Evolutionary conservation across 768 basidiomycete genomes (phyloP).

Genomic region (Punctularia strigosozonata): DNA sequence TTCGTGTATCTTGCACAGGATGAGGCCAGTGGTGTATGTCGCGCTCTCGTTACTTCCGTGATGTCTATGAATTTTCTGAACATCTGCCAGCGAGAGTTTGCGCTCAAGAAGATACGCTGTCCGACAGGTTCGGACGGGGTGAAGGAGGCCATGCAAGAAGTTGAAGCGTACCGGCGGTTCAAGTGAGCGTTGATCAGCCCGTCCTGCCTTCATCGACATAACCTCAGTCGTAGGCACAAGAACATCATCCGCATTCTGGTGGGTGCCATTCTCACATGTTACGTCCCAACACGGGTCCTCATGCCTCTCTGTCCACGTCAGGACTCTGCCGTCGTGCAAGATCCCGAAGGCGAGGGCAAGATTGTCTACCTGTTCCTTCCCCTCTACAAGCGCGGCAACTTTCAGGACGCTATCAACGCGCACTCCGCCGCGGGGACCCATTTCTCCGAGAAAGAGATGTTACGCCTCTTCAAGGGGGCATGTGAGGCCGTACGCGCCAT

Average conservation of each 20-base stretch:
- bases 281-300: constrained; percentile 2
- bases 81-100: constrained; percentile 66
- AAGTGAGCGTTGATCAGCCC: constrained; percentile 42
- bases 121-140: constrained; percentile 82
- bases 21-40: constrained; percentile 68
- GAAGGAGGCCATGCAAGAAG: constrained; percentile 79
- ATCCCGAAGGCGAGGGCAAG: constrained; percentile 86
- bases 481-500: constrained; percentile 91
- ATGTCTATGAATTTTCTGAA: background rate
- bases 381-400: constrained; percentile 86
- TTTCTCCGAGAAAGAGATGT: constrained; percentile 82
- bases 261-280: constrained; percentile 9
- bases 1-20: constrained; percentile 86
- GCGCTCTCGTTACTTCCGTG: constrained; percentile 2
- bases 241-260: constrained; percentile 95
- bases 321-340: constrained; percentile 93
- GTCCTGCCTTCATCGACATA: background rate
- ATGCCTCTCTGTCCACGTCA: no score
- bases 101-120: constrained; percentile 94
- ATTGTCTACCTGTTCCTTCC: constrained; percentile 96
- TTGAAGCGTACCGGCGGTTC: constrained; percentile 91
- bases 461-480: constrained; percentile 85
- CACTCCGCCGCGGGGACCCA: constrained; percentile 73
- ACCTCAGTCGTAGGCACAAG: constrained; percentile 49
- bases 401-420: constrained; percentile 89